A percentile compares a stretch with the other conserved stretches of the same genome.
These are phyloP conservation scores for Dactylellina cionopaga DNA, from an alignment of 2,329 filamentous ascomycete species.

Conservation along the genomic window DNA sequence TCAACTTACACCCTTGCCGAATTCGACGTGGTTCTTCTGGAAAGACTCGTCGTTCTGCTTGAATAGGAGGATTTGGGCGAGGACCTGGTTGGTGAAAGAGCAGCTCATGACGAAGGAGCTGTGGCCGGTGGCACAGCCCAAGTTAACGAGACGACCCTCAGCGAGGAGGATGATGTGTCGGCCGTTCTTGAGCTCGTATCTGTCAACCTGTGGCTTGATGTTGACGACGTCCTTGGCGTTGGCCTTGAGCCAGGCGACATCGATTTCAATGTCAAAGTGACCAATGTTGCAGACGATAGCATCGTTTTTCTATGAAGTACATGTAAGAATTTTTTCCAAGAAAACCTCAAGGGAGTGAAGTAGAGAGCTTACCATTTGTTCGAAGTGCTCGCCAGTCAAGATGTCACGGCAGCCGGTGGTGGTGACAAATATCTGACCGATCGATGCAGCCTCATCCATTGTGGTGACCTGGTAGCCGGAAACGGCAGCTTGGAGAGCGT, in stretches of 20 bases:
- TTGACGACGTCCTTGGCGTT: conserved; percentile 84
- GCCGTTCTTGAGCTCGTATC: conserved; percentile 92
- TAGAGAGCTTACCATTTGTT: conserved; percentile 72
- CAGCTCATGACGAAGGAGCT: conserved; percentile 99
- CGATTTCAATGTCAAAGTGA: conserved; percentile 99
- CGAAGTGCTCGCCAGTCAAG: conserved; percentile 88
- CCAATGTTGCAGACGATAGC: conserved; percentile 99
- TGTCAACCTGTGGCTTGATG: conserved; percentile 99
- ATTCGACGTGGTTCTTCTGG: conserved; percentile 94
- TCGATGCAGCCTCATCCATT: conserved; percentile 92
- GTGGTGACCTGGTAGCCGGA: conserved; percentile 95
- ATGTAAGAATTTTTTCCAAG: not conserved
- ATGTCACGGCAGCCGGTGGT: conserved; percentile 99
- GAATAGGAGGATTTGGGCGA: conserved; percentile 98
- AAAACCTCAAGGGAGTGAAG: conserved; percentile 59
- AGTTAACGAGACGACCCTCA: conserved; percentile 98
- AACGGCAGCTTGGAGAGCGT: conserved; percentile 97
- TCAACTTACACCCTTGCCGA: conserved; percentile 72
- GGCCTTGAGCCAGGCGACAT: conserved; percentile 96
- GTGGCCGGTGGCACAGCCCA: conserved; percentile 98
- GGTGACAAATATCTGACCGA: conserved; percentile 98
- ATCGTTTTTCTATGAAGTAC: conserved; percentile 76
- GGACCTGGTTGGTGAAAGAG: conserved; percentile 99
- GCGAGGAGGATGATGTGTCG: conserved; percentile 98
- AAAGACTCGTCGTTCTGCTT: conserved; percentile 90